phyloP scores from a whole-genome alignment of 345 rosid genomes.

The Bretschneidera sinensis region DNA sequence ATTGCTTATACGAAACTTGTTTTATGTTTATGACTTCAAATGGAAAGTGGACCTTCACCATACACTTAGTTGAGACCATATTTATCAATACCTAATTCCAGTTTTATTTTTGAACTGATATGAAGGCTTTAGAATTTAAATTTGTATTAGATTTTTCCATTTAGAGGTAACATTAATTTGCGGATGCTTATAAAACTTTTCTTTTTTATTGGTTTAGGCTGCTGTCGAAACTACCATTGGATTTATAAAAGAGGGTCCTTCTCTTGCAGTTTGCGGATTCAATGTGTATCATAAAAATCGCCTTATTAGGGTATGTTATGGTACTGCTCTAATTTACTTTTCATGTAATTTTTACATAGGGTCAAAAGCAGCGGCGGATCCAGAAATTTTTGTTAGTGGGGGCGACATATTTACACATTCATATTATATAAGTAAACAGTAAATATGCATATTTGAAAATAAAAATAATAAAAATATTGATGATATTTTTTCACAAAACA shows the following conservation, averaged over 20 bases:
- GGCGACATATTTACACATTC: too few species aligned
- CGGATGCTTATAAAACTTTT: slow-evolving; percentile 5
- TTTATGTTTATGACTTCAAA: background rate
- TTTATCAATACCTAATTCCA: background rate
- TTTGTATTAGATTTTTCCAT: background rate
- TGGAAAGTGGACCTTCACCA: background rate
- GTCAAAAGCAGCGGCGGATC: too few species aligned
- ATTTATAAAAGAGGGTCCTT: slow-evolving; percentile 66
- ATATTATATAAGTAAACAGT: too few species aligned
- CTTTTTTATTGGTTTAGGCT: slow-evolving; percentile 33
- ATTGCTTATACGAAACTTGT: background rate
- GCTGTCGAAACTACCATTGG: slow-evolving; percentile 68
- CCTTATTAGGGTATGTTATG: slow-evolving; percentile 68
- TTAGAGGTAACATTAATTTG: slow-evolving; percentile 7
- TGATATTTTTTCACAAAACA: too few species aligned
- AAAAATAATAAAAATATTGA: too few species aligned
- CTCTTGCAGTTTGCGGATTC: slow-evolving; percentile 50
- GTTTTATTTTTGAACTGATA: too few species aligned
- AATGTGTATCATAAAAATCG: slow-evolving; percentile 93
- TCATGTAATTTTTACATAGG: too few species aligned
- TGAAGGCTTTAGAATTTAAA: too few species aligned
- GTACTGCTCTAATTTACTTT: background rate
- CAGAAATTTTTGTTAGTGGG: too few species aligned
- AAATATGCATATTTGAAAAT: too few species aligned
- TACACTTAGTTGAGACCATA: background rate